phyloP scores from a whole-genome alignment of 768 basidiomycete species.

The Boletus fagicola region DNA sequence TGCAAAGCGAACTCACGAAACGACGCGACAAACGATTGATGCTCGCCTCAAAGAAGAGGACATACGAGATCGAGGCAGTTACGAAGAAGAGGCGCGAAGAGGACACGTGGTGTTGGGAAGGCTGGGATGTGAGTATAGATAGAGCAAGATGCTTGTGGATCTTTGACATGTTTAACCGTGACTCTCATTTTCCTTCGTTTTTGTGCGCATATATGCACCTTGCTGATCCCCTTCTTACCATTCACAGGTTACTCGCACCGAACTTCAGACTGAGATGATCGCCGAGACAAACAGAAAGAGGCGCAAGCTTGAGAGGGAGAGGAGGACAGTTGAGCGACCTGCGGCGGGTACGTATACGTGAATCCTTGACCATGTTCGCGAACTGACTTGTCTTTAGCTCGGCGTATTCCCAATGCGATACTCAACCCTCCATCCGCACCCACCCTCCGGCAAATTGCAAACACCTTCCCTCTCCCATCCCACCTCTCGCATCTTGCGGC shows the following conservation, averaged over 20 bases:
- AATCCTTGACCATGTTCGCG: background rate
- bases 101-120: conserved; percentile 79
- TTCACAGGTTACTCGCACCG: conserved; percentile 66
- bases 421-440: conserved; percentile 54
- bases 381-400: conserved; percentile 35
- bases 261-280: conserved; percentile 83
- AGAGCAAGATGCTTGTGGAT: background rate
- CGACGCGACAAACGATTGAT: conserved; percentile 80
- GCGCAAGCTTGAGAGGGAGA: conserved; percentile 80
- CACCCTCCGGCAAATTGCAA: conserved; percentile 65
- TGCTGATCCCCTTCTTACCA: conserved; percentile 2
- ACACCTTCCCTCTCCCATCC: conserved; percentile 50
- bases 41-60: conserved; percentile 71
- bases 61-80: conserved; percentile 63
- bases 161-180: background rate
- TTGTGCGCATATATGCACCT: background rate
- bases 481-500: conserved; percentile 22
- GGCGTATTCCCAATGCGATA: conserved; percentile 57
- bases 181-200: conserved; percentile 3
- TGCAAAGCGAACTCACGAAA: conserved; percentile 74
- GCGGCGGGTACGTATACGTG: conserved; percentile 55
- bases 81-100: conserved; percentile 63
- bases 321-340: conserved; percentile 73
- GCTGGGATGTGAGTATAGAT: conserved; percentile 73
- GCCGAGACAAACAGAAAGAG: conserved; percentile 87